Conservation (phyloP, 2,329 filamentous ascomycete genomes). For the Trichophyton mentagrophytes region DNA sequence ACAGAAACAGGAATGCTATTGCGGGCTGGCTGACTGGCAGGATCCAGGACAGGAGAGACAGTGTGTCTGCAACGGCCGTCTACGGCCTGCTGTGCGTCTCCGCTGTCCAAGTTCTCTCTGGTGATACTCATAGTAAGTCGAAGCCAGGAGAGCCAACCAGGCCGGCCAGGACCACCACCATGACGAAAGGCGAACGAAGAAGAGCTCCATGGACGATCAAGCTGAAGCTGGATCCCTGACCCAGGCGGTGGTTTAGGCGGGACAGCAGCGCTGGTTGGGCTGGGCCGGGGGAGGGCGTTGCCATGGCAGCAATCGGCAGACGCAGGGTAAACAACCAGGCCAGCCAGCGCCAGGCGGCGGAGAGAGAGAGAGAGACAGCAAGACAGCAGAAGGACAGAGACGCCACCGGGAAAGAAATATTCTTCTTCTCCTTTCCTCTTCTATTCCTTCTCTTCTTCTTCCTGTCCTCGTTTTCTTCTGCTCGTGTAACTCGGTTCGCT, state of each 20-base stretch:
- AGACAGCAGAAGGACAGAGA: background rate
- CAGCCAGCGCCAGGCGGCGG: background rate
- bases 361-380: background rate
- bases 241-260: background rate
- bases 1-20: background rate
- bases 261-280: background rate
- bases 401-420: background rate
- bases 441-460: background rate
- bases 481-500: slow-evolving; percentile 1
- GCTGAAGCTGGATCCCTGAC: too few relatives aligned
- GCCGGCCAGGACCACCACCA: too few relatives aligned
- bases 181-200: too few relatives aligned
- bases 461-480: background rate
- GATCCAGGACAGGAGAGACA: background rate
- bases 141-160: too few relatives aligned
- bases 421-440: background rate
- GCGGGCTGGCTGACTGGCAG: background rate
- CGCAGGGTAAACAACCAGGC: background rate
- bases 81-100: background rate
- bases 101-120: too few relatives aligned
- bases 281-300: slow-evolving; percentile 17
- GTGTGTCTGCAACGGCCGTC: background rate
- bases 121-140: too few relatives aligned
- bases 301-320: slow-evolving; percentile 22
- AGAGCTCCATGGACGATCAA: too few relatives aligned